Conservation (phyloP, 2,329 filamentous ascomycete genomes). For the Arachnopeziza araneosa region DNA sequence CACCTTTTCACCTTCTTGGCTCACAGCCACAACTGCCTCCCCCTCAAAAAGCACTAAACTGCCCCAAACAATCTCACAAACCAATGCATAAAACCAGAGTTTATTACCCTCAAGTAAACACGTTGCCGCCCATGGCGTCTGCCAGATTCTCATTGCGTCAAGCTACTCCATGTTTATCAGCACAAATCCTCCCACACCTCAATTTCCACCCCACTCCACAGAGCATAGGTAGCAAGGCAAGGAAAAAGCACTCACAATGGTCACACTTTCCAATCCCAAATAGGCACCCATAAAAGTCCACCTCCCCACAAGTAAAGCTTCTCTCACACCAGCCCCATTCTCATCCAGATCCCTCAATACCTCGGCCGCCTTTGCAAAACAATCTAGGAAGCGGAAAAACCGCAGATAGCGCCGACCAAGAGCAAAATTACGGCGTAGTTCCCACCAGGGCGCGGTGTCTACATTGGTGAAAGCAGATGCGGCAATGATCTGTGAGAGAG, state of each 20-base stretch:
- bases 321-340: constrained; percentile 27
- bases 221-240: neutral
- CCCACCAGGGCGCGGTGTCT: constrained; percentile 31
- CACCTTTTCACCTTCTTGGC: constrained; percentile 16
- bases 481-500: constrained; percentile 43
- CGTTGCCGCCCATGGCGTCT: constrained; percentile 35
- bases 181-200: constrained; percentile 10
- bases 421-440: constrained; percentile 36
- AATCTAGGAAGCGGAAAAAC: constrained; percentile 61
- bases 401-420: constrained; percentile 58
- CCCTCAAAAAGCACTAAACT: constrained; percentile 9
- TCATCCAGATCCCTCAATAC: constrained; percentile 29
- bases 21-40: neutral
- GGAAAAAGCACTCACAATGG: constrained; percentile 45
- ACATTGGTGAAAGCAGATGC: constrained; percentile 38
- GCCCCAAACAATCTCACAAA: constrained; percentile 37
- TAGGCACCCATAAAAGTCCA: constrained; percentile 61
- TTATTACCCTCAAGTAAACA: constrained; percentile 57
- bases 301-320: constrained; percentile 49
- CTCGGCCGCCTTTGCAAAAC: constrained; percentile 46
- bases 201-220: constrained; percentile 6
- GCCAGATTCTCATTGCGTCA: constrained; percentile 46
- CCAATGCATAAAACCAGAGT: constrained; percentile 60
- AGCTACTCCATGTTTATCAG: constrained; percentile 14
- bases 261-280: constrained; percentile 59